Percentiles rank a stretch among this genome's conserved stretches.
Evolutionary conservation across 2,329 filamentous ascomycete species (phyloP).

Genomic region (Fusarium tuaranense): DNA sequence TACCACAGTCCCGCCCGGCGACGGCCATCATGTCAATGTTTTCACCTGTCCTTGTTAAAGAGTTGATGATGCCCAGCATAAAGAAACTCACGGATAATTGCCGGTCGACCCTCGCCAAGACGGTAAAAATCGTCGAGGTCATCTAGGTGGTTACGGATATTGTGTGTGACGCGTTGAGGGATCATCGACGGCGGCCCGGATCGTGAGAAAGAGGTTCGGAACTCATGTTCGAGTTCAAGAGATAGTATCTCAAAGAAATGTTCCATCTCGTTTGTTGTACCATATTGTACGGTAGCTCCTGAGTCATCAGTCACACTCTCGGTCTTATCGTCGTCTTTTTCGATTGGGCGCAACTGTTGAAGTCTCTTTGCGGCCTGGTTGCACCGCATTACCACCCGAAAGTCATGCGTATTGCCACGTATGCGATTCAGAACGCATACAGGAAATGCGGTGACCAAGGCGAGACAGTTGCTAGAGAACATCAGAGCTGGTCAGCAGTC

Average conservation of each 20-base stretch:
- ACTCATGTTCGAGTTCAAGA: conserved; percentile 42
- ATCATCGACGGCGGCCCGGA: conserved; percentile 24
- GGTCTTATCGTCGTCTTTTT: not conserved
- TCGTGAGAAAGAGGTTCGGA: conserved; percentile 11
- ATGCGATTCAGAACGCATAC: conserved; percentile 43
- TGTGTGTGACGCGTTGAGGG: conserved; percentile 42
- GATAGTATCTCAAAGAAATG: conserved; percentile 46
- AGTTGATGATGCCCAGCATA: no score
- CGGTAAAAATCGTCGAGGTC: conserved; percentile 38
- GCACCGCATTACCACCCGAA: conserved; percentile 40
- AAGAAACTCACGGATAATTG: conserved; percentile 39
- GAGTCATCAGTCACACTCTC: not conserved
- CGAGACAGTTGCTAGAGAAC: conserved; percentile 41
- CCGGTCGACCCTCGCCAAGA: conserved; percentile 28
- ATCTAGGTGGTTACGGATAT: conserved; percentile 44
- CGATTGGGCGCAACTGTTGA: conserved; percentile 20
- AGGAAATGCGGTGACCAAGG: conserved; percentile 42
- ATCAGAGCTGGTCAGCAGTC: conserved; percentile 8
- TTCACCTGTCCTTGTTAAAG: conserved; percentile 30
- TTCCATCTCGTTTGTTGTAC: conserved; percentile 15
- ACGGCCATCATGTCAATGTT: conserved; percentile 41
- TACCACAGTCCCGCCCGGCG: conserved; percentile 31
- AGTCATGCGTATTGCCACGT: conserved; percentile 41
- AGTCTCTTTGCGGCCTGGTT: conserved; percentile 29
- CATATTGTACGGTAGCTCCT: not conserved